Evolutionary conservation across 805 yeast species (phyloP), one percentile per base, ranked within the genome.

Genomic region (Starmerella gropengiesseri): DNA sequence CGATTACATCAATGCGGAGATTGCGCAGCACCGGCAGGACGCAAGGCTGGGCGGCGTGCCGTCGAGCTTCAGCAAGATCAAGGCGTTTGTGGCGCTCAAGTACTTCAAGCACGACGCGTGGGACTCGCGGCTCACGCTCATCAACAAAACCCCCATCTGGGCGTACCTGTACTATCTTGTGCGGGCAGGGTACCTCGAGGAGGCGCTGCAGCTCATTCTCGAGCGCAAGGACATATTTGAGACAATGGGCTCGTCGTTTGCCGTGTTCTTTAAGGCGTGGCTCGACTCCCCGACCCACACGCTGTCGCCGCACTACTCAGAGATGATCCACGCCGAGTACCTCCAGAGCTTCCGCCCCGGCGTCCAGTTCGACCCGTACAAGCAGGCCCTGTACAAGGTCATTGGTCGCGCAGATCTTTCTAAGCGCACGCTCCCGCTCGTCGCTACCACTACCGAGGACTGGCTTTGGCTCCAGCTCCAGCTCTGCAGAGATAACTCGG

Each of bases 381-480:
- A 87, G 58, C 81, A 78, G 58, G 91, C 95, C 0, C 80, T 86
- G 5, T 91, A 84, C 65, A 89, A 91, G 62, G 71, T 91, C 20
- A 72, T 89, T 45, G 97, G 97, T n/a, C 79, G 91, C 60, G 85
- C 95, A 61, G 75, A 71, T 78, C 78, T 64, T 57, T 29, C 43
- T 28, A 80, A 56, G 67, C 81, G 37, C 69, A 78, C 60, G 76
- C 77, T 60, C 65, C 73, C 49, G 64, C 87, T 53, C 76, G 77
- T 89, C 23, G 73, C 81, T 29, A 63, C 77, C 28, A 82, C 93
- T 45, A 74, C 87, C 37, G 97, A 89, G 61, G 97, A 89, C 63
- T 89, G 97, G 97, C 61, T 89, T 38, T 89, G 98, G 98, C 75
- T 82, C 58, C 96, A 91, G 61, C 69, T 91, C 44, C 71, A 77